Base-by-base conservation (phyloP, 23 red algal genomes). In the Gracilaria domingensis region DNA sequence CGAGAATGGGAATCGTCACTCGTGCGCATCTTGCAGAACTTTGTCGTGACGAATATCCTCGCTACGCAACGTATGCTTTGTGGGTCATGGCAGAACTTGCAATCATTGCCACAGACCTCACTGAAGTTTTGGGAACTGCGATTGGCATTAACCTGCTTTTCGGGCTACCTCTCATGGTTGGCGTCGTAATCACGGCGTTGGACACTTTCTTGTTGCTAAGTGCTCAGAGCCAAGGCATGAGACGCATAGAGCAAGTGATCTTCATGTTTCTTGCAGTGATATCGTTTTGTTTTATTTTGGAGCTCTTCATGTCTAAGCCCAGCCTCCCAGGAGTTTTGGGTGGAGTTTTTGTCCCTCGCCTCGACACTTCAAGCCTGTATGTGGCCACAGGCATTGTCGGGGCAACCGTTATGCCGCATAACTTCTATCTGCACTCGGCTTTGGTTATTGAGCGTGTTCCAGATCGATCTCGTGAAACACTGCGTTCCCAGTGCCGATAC, bases 341-440 rank as follows among this genome's bases (percentile, higher is more conserved):
- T 25, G 97, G 97, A 40, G 53, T 82, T 32, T 71, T 93, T 76
- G 82, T 96, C 48, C 94, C 94, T 17, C 76, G 84, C 12, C 24
- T 99, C 30, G 88, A 93, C 38, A 58, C 66, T 20, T 85, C 85
- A 50, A 95, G 88, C 39, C 80, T 96, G 0, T 95, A 92, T 33
- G 81, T 96, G 12, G 87, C 93, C 29, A 90, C 93, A 2, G 94
- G 91, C 20, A 99, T 99, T 57, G 75, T 99, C 8, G 97, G 97
- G 34, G 94, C 94, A 20, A 95, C 93, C 50, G 97, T 99, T 60
- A 99, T 99, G 97, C 94, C 94, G 21, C 97, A 99, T 76, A 99
- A 99, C 78, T 93, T 99, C 45, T 99, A 96, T 26, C 62, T 99
- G 3, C 97, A 99, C 65, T 99, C 97, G 4, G 95, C 94, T 23